These are phyloP conservation scores for Euphorbia schlechtendalii DNA, from an alignment of 441 rosid species.

Conservation along the genomic window DNA sequence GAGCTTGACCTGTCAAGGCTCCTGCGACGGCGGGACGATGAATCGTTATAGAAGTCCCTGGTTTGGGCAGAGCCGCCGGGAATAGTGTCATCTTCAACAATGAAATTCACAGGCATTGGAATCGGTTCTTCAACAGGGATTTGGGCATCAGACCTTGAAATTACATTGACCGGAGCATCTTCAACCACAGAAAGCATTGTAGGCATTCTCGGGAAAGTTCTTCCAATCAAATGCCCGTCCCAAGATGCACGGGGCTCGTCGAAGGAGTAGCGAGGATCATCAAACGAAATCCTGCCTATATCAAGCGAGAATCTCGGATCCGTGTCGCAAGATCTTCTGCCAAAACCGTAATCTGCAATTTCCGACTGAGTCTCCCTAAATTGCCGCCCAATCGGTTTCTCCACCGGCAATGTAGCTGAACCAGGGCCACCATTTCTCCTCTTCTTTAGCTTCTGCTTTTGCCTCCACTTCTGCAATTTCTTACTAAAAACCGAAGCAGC, in stretches of 20 bases:
- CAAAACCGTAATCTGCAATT: constrained; percentile 93
- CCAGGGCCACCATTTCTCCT: constrained; percentile 46
- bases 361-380: constrained; percentile 96
- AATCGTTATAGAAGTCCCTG: constrained; percentile 85
- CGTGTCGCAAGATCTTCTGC: constrained; percentile 96
- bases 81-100: constrained; percentile 39
- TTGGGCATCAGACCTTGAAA: constrained; percentile 67
- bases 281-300: constrained; percentile 73
- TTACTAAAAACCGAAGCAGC: constrained; percentile 97
- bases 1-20: constrained; percentile 90
- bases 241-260: constrained; percentile 97
- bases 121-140: constrained; percentile 80
- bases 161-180: constrained; percentile 66
- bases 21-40: constrained; percentile 74
- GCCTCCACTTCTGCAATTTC: constrained; percentile 94
- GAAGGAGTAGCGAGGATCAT: constrained; percentile 84
- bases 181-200: constrained; percentile 89
- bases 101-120: constrained; percentile 20
- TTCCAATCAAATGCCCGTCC: constrained; percentile 86
- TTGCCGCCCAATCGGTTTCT: constrained; percentile 91
- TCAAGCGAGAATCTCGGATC: constrained; percentile 98
- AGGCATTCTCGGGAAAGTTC: constrained; percentile 59
- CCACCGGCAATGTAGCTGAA: constrained; percentile 84
- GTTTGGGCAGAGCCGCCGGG: constrained; percentile 97
- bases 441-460: constrained; percentile 91